Evolutionary conservation across 371 early-diverging fungal genomes (phyloP), one percentile per base, ranked within the genome.

Genomic region (Mortierella sp.): DNA sequence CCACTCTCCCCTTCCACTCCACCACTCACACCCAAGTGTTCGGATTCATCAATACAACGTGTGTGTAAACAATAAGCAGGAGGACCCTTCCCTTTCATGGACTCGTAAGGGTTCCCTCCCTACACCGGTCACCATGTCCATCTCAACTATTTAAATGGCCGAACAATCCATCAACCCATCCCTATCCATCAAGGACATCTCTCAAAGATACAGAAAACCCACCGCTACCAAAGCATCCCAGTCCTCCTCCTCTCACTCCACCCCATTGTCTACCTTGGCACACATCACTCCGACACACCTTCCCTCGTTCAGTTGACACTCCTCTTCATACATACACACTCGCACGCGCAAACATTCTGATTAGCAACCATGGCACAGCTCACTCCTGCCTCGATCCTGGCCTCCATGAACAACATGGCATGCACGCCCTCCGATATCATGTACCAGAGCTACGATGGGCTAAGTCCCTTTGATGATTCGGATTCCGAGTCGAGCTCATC

Each of bases 301-400:
- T 21, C 18, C 34, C 4, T 34, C 34, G 7, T 34, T 10, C 21
- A 16, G 38, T 19, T 10, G 5, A 34, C 50, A 3, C 28, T 34
- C 13, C 49, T 14, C 4, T 27, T 24, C 39, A 38, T 50, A 18
- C 18, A 47, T 34, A 38, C 26, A 16, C 51, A 31, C 38, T 24
- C 51, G 12, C 55, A 42, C 16, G 16, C 41, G 14, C 57, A 46
- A 10, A 24, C 28, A n/a, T 21, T 28, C 41, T 46, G n/a, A 5
- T 10, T 14, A 24, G 14, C 39, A 47, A 61, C 39, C 52, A 72
- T 72, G 72, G 61, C 72, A 53, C 66, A 72, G 28, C 58, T 61
- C 47, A 74, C 76, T 16, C 76, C 76, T 21, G 76, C 76, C 16
- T 74, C 76, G 10, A 74, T 74, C 61, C 38, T 74, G 50, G 76